Evolutionary conservation across 768 basidiomycete genomes (phyloP).

Genomic region (Tricholoma sp.): DNA sequence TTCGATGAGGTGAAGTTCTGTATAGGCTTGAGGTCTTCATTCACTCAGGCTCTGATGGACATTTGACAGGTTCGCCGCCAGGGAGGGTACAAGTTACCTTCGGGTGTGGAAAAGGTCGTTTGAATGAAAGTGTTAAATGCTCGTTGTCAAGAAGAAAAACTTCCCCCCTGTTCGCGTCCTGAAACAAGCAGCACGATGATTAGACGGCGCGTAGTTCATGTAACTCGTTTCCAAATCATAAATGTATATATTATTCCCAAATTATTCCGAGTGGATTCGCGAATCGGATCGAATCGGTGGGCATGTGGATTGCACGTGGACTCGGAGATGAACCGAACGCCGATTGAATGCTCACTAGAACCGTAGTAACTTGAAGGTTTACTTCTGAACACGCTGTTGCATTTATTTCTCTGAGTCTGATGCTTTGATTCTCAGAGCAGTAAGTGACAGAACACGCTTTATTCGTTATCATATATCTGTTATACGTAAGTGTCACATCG

Average conservation of each 20-base stretch:
- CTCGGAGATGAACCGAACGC: not conserved
- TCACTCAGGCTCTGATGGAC: not conserved
- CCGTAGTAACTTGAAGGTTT: no score
- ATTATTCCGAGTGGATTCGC: no score
- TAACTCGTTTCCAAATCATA: no score
- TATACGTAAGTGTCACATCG: not conserved
- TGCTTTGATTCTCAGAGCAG: no score
- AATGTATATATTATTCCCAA: no score
- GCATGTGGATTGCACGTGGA: not conserved
- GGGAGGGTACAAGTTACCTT: conserved; percentile 59
- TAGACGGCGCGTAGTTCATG: no score
- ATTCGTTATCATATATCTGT: not conserved
- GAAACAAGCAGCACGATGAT: no score
- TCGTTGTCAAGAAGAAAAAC: not conserved
- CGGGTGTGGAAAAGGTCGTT: conserved; percentile 54
- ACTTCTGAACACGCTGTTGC: not conserved
- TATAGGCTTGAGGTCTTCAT: not conserved
- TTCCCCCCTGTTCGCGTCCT: no score
- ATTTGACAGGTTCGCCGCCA: conserved; percentile 54
- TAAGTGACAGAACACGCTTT: no score
- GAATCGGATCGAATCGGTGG: no score
- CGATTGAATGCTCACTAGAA: no score
- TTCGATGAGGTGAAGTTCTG: conserved; percentile 67
- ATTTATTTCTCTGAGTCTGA: no score
- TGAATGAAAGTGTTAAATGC: not conserved